These are phyloP conservation scores for Metschnikowia lachancei DNA, from an alignment of 805 yeast genomes.

Conservation along the genomic window DNA sequence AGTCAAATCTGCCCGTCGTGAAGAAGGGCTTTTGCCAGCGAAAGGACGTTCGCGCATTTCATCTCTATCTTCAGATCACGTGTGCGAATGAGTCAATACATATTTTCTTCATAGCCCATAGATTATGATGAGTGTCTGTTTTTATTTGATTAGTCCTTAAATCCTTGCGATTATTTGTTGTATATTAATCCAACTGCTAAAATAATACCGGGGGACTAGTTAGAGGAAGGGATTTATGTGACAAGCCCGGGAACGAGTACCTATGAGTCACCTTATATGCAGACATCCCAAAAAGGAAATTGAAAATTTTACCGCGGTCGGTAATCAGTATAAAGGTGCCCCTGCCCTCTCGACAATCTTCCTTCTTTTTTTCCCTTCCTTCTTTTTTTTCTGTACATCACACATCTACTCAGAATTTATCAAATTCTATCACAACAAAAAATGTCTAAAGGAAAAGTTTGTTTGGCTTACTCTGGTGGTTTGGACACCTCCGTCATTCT, in stretches of 20 bases:
- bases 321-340: slow-evolving; percentile 21
- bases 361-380: slow-evolving; percentile 10
- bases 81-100: not conserved
- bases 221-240: not conserved
- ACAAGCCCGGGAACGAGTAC: not conserved
- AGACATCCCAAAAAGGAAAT: slow-evolving; percentile 17
- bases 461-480: slow-evolving; percentile 99
- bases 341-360: slow-evolving; percentile 4
- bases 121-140: too few relatives aligned
- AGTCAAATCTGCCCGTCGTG: too few relatives aligned
- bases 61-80: not conserved
- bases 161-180: too few relatives aligned
- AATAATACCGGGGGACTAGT: too few relatives aligned
- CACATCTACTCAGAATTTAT: not conserved
- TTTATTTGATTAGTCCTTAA: too few relatives aligned
- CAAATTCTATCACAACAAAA: slow-evolving; percentile 1
- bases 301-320: slow-evolving; percentile 23
- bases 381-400: slow-evolving; percentile 8
- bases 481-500: slow-evolving; percentile 95
- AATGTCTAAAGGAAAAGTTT: slow-evolving; percentile 98
- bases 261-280: slow-evolving; percentile 19
- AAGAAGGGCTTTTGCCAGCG: too few relatives aligned
- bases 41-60: not conserved
- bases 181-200: too few relatives aligned
- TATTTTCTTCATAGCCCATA: too few relatives aligned